Evolutionary conservation across 2,329 filamentous ascomycete genomes (phyloP), one percentile per base, ranked within the genome.

Genomic region (Parastagonospora nodorum): DNA sequence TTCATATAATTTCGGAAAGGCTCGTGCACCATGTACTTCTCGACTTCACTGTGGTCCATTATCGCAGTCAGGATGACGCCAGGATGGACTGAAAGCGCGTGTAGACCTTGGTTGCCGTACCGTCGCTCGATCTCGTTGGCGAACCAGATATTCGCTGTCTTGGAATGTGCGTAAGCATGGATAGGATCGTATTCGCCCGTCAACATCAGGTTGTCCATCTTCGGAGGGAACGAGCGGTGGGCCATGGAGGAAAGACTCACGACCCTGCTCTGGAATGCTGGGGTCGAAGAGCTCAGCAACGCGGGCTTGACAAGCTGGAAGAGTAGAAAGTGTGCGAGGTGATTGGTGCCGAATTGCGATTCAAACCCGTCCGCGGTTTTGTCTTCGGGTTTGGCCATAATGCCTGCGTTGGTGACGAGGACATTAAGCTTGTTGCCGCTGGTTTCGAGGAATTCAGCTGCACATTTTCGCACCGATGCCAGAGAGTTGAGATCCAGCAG

Each of bases 281-380:
- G 64, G 0, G 73, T 76, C 1, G 73, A 58, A 4, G 73, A 72
- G 0, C 70, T 56, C 0, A 82, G 63, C 6, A 84, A 62, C 0
- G 73, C 61, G 0, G 73, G 64, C 24, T 78, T 78, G 27, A 85
- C 69, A 1, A 83, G 73, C 24, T 80, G 72, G 51, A 82, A 79
- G 11, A 84, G 73, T 0, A 84, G 74, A 68, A 84, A 84, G 55
- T 83, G 79, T 8, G 69, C 75, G 1, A 85, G 67, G 58, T 84
- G 77, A 61, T 84, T 84, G 6, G 75, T 78, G 30, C 75, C 81
- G 51, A 84, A 79, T 48, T 84, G 81, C 0, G 63, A 62, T 57
- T 85, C 82, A 33, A 58, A 77, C 19, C 78, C 79, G 33, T 69
- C 65, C 9, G 14, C 45, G 4, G 61, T 68, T 12, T 44, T 48